Base-by-base conservation (phyloP, 2,329 filamentous ascomycete genomes). In the Teratosphaeria viscida region DNA sequence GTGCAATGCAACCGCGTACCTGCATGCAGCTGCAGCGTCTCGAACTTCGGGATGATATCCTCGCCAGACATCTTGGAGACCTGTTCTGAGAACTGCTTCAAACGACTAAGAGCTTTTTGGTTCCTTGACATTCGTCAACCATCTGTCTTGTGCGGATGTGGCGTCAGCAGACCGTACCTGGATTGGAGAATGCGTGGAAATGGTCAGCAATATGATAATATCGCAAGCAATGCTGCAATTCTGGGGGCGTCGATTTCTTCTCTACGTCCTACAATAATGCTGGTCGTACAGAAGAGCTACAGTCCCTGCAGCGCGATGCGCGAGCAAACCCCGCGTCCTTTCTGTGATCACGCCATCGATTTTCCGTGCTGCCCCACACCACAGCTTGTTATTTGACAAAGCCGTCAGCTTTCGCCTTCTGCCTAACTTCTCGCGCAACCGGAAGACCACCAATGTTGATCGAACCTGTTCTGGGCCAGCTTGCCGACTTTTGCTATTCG, bases 1-100 rank as follows among this genome's bases (percentile, higher is more conserved):
- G 54, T 43, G 55, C 55, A 56, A 5, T 43, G 55, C 12, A 56
- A 34, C 10, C n/a, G 55, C 70, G 62, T 71, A 77, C 77, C 77
- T 60, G 78, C 78, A 63, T 80, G 78, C 63, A 80, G 70, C 70
- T 80, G 78, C 68, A 80, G 74, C 66, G 78, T 79, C 74, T 80
- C 78, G 58, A 80, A 80, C 65, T 73, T 74, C 62, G 73, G 75
- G 53, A 72, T 70, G 26, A 76, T 56, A 62, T 76, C 71, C 56
- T 77, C 74, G 39, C 63, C 69, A 39, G 62, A 62, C 67, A 70
- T 71, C 47, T 67, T 65, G 60, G 61, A 56, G 54, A 66, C 62
- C 35, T 69, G 68, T 65, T 67, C 63, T 62, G 57, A 61, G 35
- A 70, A 61, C 58, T 65, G 64, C 57, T 66, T 55, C 14, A 70